phyloP scores from a whole-genome alignment of 2,329 filamentous ascomycete species.

The Colletotrichum brevisporum region DNA sequence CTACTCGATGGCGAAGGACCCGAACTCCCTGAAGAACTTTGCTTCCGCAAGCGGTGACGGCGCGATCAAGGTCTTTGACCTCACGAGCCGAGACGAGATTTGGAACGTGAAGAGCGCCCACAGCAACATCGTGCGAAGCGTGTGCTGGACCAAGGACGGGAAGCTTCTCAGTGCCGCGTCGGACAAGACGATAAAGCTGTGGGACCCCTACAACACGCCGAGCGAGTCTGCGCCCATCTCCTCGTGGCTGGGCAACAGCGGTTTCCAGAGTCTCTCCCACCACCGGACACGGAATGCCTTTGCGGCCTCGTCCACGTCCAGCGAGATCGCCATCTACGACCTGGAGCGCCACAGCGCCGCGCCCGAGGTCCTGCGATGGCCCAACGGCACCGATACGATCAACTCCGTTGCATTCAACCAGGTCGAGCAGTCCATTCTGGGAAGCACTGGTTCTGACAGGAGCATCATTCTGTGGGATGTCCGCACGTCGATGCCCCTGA shows the following conservation, averaged over 20 bases:
- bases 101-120: slow-evolving; percentile 84
- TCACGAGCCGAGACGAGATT: slow-evolving; percentile 78
- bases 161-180: slow-evolving; percentile 89
- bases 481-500: slow-evolving; percentile 85
- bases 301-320: slow-evolving; percentile 82
- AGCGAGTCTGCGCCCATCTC: slow-evolving; percentile 79
- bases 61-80: slow-evolving; percentile 76
- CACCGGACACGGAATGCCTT: slow-evolving; percentile 86
- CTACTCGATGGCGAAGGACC: slow-evolving; percentile 86
- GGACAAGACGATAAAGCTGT: slow-evolving; percentile 90
- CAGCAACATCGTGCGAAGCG: slow-evolving; percentile 92
- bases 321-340: slow-evolving; percentile 89
- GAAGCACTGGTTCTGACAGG: slow-evolving; percentile 86
- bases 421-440: slow-evolving; percentile 91
- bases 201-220: slow-evolving; percentile 85
- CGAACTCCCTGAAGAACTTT: slow-evolving; percentile 78
- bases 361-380: slow-evolving; percentile 88
- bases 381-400: slow-evolving; percentile 91
- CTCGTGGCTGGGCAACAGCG: slow-evolving; percentile 76
- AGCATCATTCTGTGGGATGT: slow-evolving; percentile 93
- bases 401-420: slow-evolving; percentile 92
- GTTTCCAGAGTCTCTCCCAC: slow-evolving; percentile 82
- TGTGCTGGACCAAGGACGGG: slow-evolving; percentile 89
- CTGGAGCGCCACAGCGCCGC: slow-evolving; percentile 84
- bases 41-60: slow-evolving; percentile 93